Evolutionary conservation across 192 early-diverging fungal species (phyloP).

Genomic region (Helicostylum pulchrum): DNA sequence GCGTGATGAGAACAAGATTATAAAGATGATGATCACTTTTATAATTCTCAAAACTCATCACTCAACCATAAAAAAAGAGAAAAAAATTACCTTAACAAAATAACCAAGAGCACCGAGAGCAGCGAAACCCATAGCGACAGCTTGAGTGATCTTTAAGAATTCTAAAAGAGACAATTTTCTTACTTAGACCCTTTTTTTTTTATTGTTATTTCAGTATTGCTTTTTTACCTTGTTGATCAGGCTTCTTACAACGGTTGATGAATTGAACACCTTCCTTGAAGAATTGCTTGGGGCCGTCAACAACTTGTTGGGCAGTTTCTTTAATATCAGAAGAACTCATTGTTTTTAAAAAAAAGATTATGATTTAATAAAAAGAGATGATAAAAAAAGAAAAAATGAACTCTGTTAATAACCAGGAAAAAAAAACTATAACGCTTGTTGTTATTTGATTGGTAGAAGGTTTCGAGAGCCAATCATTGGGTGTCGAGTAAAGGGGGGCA

Average conservation of each 20-base stretch:
- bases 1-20: too few relatives aligned
- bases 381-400: not conserved
- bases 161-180: constrained; percentile 52
- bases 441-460: not conserved
- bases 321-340: constrained; percentile 31
- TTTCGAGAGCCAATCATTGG: not conserved
- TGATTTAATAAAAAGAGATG: constrained; percentile 3
- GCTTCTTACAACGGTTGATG: constrained; percentile 96
- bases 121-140: constrained; percentile 92
- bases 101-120: constrained; percentile 97
- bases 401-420: not conserved
- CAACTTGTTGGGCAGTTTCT: constrained; percentile 57
- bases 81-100: constrained; percentile 74
- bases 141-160: constrained; percentile 90
- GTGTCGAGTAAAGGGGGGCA: not conserved
- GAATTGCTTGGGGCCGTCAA: constrained; percentile 90
- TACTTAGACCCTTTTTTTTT: too few relatives aligned
- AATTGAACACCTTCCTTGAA: constrained; percentile 89
- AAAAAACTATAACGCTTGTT: not conserved
- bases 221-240: constrained; percentile 82
- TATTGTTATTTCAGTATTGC: not conserved
- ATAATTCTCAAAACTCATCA: not conserved
- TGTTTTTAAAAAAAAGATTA: constrained; percentile 2
- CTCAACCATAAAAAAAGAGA: not conserved
- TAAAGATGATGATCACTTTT: not conserved